Evolutionary conservation across 306 rosid genomes (phyloP).

Genomic region (Acacia melanoxylon): DNA sequence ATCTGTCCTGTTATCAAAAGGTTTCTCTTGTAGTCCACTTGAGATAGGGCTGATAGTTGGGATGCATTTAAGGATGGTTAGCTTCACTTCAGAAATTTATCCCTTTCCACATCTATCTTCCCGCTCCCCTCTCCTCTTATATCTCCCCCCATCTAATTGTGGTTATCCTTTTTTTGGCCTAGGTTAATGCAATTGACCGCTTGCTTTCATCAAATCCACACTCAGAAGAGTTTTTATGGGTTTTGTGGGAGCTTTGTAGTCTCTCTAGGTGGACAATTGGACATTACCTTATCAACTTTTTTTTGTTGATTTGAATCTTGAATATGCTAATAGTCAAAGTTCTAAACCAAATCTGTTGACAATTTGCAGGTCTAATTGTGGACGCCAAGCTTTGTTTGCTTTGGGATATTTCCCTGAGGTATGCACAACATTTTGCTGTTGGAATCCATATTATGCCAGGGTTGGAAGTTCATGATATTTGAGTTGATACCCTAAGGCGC

Average conservation of each 20-base stretch:
- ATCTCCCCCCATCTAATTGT: slow-evolving; percentile 22
- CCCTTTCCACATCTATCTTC: not conserved
- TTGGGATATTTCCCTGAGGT: slow-evolving; percentile 92
- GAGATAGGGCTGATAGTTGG: slow-evolving; percentile 79
- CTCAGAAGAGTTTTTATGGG: slow-evolving; percentile 93
- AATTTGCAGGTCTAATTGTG: slow-evolving; percentile 85
- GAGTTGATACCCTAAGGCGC: slow-evolving; percentile 16
- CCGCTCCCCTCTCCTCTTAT: not conserved
- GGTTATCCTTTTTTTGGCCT: slow-evolving; percentile 32
- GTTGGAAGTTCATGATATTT: slow-evolving; percentile 20
- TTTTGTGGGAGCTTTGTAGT: slow-evolving; percentile 87
- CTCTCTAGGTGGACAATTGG: slow-evolving; percentile 76
- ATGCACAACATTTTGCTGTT: slow-evolving; percentile 29
- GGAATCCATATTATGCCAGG: slow-evolving; percentile 11
- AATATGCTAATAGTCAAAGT: slow-evolving; percentile 26
- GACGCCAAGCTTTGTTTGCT: slow-evolving; percentile 86
- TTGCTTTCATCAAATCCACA: slow-evolving; percentile 70
- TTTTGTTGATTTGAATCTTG: slow-evolving; percentile 25
- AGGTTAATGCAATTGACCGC: slow-evolving; percentile 89
- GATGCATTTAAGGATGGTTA: slow-evolving; percentile 90
- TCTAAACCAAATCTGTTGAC: slow-evolving; percentile 32
- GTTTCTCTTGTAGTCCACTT: slow-evolving; percentile 78
- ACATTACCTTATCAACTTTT: slow-evolving; percentile 25
- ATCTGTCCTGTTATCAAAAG: slow-evolving; percentile 75
- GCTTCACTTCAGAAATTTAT: slow-evolving; percentile 33